Evolutionary conservation across 208 protist species (phyloP), one percentile per base, ranked within the genome.

Genomic region (Tritrichomonas musculus): DNA sequence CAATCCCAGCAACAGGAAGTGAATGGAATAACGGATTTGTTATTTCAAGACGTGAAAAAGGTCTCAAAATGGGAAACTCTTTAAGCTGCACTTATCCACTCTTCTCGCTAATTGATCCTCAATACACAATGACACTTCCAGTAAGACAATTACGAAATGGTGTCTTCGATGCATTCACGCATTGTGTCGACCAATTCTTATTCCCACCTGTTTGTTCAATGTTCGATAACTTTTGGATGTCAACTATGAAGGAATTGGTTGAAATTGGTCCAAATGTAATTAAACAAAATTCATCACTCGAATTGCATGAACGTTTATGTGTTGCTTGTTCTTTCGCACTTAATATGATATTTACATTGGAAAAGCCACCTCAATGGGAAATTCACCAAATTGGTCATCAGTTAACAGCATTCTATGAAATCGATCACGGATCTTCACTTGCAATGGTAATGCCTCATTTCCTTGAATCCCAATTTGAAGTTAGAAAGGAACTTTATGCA

Each of bases 71-170:
- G 4, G 65, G 4, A 72, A 27, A 27, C 8, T 11, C 4, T 9
- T 9, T 33, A 9, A 20, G n/a, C 13, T 33, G 9, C 30, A 36
- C 65, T 33, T 72, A 36, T 27, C 13, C 65, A 33, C 4, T 36
- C 5, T 72, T 72, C 30, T 72, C 65, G 11, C 65, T 72, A 8
- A 9, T 72, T 33, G 65, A 72, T 11, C 65, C 65, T n/a, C 11
- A 72, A n/a, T 72, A 72, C 27, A 72, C 65, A 72, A 72, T 72
- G 65, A 72, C 65, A 36, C 65, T 72, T 72, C 65, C 65, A 72
- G 17, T 27, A 20, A 11, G 65, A 9, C 65, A 72, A 33, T 72
- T 72, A 33, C 65, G 65, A 9, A 72, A 72, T 72, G 65, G 65
- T 33, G 30, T 72, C 27, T 72, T 33, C 27, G 65, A 72, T 72